Evolutionary conservation across 2,329 filamentous ascomycete species (phyloP).

Genomic region (Neophaeococcomyces aloes): DNA sequence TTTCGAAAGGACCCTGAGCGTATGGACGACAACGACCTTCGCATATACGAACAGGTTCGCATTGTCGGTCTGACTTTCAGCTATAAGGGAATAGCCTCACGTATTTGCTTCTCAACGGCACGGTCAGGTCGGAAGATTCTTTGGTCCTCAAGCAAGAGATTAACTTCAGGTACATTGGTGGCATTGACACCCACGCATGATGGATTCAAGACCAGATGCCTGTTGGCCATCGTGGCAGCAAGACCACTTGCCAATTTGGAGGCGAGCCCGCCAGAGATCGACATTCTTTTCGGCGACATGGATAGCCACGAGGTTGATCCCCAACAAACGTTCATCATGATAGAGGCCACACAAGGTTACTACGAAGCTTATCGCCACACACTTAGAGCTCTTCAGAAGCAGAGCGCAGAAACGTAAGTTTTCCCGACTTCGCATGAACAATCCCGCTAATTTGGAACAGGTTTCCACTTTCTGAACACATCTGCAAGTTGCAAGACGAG

Average conservation of each 20-base stretch:
- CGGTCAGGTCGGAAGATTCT: slow-evolving; percentile 55
- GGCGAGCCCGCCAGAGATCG: slow-evolving; percentile 58
- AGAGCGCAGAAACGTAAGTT: slow-evolving; percentile 42
- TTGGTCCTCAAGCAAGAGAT: slow-evolving; percentile 54
- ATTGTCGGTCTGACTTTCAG: slow-evolving; percentile 56
- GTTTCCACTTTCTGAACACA: slow-evolving; percentile 36
- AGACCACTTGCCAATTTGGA: slow-evolving; percentile 54
- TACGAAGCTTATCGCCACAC: slow-evolving; percentile 68
- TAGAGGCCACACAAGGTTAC: slow-evolving; percentile 63
- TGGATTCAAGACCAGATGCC: slow-evolving; percentile 47
- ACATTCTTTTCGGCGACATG: slow-evolving; percentile 58
- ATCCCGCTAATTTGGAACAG: slow-evolving; percentile 22
- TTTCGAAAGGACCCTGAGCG: slow-evolving; percentile 45
- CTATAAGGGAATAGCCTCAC: slow-evolving; percentile 51
- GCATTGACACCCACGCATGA: slow-evolving; percentile 46
- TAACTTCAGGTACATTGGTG: slow-evolving; percentile 46
- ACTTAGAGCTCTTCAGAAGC: slow-evolving; percentile 60
- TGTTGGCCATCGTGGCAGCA: slow-evolving; percentile 62
- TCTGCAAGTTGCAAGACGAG: slow-evolving; percentile 29
- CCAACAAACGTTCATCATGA: slow-evolving; percentile 60
- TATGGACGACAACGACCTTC: slow-evolving; percentile 47
- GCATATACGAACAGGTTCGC: slow-evolving; percentile 63
- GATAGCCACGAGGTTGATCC: slow-evolving; percentile 59
- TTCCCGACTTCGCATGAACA: not conserved
- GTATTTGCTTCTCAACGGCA: slow-evolving; percentile 59